A percentile compares a stretch with the other conserved stretches of the same genome.
These are phyloP conservation scores for Sutorius eximius DNA, from an alignment of 1,284 basidiomycete genomes.

Conservation along the genomic window DNA sequence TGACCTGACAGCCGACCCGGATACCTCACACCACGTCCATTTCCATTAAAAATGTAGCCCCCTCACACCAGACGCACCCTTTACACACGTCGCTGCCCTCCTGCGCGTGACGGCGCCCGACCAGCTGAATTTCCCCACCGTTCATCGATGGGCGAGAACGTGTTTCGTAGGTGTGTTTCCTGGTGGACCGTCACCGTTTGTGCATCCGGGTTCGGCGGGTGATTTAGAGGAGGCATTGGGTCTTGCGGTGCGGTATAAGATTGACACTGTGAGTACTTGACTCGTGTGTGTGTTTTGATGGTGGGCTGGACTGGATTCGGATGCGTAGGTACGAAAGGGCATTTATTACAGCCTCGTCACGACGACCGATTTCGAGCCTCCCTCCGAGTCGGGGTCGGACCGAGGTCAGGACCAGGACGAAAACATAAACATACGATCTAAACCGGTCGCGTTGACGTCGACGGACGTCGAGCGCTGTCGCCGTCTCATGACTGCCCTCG, in stretches of 20 bases:
- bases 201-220: slow-evolving; percentile 28
- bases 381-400: too few species aligned
- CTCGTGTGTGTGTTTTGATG: too few species aligned
- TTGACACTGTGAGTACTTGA: slow-evolving; percentile 45
- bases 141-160: slow-evolving; percentile 46
- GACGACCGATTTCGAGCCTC: too few species aligned
- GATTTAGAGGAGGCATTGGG: slow-evolving; percentile 51
- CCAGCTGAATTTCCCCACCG: slow-evolving; percentile 53
- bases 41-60: slow-evolving; percentile 45
- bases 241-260: slow-evolving; percentile 46
- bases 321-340: too few species aligned
- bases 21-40: neutral
- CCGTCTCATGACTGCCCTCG: too few species aligned
- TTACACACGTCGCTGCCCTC: slow-evolving; percentile 48
- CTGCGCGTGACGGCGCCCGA: slow-evolving; percentile 54
- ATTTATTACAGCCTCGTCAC: too few species aligned
- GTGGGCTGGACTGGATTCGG: too few species aligned
- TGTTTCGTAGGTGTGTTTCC: slow-evolving; percentile 48
- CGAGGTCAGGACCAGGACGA: too few species aligned
- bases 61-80: slow-evolving; percentile 42
- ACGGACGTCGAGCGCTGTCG: too few species aligned
- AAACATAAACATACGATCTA: too few species aligned
- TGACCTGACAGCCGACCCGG: neutral
- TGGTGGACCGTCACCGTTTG: slow-evolving; percentile 38
- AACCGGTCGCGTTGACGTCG: too few species aligned